Evolutionary conservation across 257 asterid species (phyloP).

Genomic region (Salvia miltiorrhiza): DNA sequence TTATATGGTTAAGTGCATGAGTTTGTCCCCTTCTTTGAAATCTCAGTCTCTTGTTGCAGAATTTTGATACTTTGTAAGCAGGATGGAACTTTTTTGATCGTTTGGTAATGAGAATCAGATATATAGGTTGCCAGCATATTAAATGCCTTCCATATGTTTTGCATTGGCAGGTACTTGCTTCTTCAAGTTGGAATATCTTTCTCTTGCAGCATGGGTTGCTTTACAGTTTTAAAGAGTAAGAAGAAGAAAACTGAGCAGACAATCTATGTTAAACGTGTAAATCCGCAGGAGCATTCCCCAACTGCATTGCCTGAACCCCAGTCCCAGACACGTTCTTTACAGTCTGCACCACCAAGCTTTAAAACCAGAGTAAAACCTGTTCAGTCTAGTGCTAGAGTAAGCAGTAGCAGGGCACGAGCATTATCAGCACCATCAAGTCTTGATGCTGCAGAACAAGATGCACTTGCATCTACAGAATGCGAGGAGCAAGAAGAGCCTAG

Average conservation of each 20-base stretch:
- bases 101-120: not conserved
- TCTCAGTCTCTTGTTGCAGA: not conserved
- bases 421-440: constrained; percentile 83
- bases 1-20: not conserved
- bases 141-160: not conserved
- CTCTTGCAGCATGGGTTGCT: constrained; percentile 69
- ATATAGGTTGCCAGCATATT: not conserved
- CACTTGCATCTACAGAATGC: constrained; percentile 43
- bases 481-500: constrained; percentile 73
- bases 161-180: constrained; percentile 29
- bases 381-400: constrained; percentile 32
- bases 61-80: not conserved
- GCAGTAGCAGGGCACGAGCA: constrained; percentile 51
- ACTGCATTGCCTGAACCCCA: constrained; percentile 78
- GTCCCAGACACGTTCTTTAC: constrained; percentile 52
- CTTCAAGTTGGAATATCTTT: constrained; percentile 13
- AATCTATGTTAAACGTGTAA: constrained; percentile 39
- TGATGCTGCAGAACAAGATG: constrained; percentile 59
- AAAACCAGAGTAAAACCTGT: constrained; percentile 58
- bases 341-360: constrained; percentile 95
- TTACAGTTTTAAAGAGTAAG: constrained; percentile 62
- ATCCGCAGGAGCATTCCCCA: constrained; percentile 62
- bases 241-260: constrained; percentile 67
- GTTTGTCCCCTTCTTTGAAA: not conserved
- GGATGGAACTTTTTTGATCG: not conserved